Conservation (phyloP, 2,329 filamentous ascomycete genomes). For the Xylariaceae sp. region DNA sequence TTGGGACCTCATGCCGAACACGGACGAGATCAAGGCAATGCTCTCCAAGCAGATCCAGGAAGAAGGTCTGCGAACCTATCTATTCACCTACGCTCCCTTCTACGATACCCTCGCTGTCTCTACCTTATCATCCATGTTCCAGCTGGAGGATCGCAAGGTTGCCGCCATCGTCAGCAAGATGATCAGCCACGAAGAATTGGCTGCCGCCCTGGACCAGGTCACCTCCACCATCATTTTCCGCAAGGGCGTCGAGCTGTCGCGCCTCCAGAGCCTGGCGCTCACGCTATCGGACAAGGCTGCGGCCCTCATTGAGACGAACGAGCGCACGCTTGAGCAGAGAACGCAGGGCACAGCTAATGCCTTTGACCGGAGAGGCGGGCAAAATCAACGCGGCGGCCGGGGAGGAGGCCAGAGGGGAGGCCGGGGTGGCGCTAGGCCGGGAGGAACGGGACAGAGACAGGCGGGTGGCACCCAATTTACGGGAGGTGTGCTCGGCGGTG, state of each 20-base stretch:
- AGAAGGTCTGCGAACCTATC: constrained; percentile 94
- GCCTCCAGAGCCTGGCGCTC: constrained; percentile 91
- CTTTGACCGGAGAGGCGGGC: constrained; percentile 87
- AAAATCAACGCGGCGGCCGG: constrained; percentile 60
- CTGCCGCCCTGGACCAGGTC: constrained; percentile 94
- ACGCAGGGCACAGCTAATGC: constrained; percentile 94
- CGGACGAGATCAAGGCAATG: constrained; percentile 94
- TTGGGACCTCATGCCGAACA: constrained; percentile 94
- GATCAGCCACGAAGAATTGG: constrained; percentile 98
- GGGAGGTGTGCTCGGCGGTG: constrained; percentile 72
- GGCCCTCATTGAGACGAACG: constrained; percentile 92
- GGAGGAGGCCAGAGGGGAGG: constrained; percentile 55
- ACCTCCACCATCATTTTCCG: constrained; percentile 97
- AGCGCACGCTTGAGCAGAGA: constrained; percentile 93
- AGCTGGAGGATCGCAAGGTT: constrained; percentile 86
- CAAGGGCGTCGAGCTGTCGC: constrained; percentile 96
- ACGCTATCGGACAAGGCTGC: constrained; percentile 96
- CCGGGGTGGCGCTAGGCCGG: constrained; percentile 39
- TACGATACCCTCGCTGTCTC: constrained; percentile 92
- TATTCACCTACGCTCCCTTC: constrained; percentile 99
- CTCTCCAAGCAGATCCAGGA: constrained; percentile 98
- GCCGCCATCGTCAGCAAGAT: constrained; percentile 96
- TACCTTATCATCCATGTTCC: constrained; percentile 91
- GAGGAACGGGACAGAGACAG: constrained; percentile 64
- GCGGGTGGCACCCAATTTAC: constrained; percentile 77